phyloP scores from a whole-genome alignment of 192 early-diverging fungal genomes.

The Obelidium mucronatum region DNA sequence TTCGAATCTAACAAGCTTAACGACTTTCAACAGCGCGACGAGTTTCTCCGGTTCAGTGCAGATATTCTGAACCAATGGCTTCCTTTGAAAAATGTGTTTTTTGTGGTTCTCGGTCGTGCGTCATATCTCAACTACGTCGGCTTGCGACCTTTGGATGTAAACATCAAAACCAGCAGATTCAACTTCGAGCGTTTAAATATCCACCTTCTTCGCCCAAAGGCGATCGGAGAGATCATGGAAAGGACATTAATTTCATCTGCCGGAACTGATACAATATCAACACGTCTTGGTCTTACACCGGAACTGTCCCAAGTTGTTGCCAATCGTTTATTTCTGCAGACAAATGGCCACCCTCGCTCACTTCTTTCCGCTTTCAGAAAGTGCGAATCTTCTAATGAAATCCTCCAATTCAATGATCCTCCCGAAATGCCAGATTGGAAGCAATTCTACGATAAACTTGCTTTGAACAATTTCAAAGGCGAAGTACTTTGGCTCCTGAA shows the following conservation, averaged over 20 bases:
- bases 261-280: neutral
- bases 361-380: neutral
- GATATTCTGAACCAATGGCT: slow-evolving; percentile 6
- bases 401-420: slow-evolving; percentile 1
- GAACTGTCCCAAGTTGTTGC: neutral
- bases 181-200: slow-evolving; percentile 16
- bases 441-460: neutral
- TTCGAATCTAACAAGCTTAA: neutral
- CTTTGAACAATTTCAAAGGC: neutral
- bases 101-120: slow-evolving; percentile 23
- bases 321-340: neutral
- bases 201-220: neutral
- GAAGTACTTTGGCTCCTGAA: neutral
- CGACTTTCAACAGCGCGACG: slow-evolving; percentile 25
- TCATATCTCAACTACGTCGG: slow-evolving; percentile 4
- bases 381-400: neutral
- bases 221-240: neutral
- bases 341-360: neutral
- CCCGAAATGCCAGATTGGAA: neutral
- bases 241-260: neutral
- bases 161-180: neutral
- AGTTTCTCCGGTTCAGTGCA: slow-evolving; percentile 23
- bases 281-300: neutral
- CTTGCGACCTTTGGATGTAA: neutral
- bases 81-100: slow-evolving; percentile 30